phyloP scores from a whole-genome alignment of 2,329 filamentous ascomycete genomes.

The Botrytis hyacinthi region DNA sequence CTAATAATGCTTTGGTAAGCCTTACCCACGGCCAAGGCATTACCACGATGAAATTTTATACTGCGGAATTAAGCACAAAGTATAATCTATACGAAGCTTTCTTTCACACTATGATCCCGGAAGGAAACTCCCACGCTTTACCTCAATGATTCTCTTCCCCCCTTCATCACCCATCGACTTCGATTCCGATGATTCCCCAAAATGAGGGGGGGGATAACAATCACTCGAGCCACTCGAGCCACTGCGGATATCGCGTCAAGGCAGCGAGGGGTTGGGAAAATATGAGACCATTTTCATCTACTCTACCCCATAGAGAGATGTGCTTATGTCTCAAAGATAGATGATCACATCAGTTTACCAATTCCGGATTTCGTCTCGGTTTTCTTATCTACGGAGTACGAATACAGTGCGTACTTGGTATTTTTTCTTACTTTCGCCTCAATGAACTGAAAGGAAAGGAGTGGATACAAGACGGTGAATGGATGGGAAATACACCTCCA shows the following conservation, averaged over 20 bases:
- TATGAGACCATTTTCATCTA: constrained; percentile 11
- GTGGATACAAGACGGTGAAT: background rate
- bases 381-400: constrained; percentile 5
- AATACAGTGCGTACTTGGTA: background rate
- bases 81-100: background rate
- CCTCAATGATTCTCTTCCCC: background rate
- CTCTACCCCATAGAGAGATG: background rate
- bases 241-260: background rate
- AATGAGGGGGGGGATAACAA: background rate
- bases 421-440: background rate
- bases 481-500: background rate
- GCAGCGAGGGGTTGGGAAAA: constrained; percentile 5
- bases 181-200: constrained; percentile 4
- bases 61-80: background rate
- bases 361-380: background rate
- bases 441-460: background rate
- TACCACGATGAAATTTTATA: background rate
- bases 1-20: background rate
- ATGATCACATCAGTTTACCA: background rate
- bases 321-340: background rate
- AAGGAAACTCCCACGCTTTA: background rate
- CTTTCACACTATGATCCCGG: background rate
- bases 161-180: background rate
- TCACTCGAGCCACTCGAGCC: background rate
- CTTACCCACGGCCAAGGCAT: background rate